Conservation (phyloP, 2,329 filamentous ascomycete genomes). For the Didymella pomorum region DNA sequence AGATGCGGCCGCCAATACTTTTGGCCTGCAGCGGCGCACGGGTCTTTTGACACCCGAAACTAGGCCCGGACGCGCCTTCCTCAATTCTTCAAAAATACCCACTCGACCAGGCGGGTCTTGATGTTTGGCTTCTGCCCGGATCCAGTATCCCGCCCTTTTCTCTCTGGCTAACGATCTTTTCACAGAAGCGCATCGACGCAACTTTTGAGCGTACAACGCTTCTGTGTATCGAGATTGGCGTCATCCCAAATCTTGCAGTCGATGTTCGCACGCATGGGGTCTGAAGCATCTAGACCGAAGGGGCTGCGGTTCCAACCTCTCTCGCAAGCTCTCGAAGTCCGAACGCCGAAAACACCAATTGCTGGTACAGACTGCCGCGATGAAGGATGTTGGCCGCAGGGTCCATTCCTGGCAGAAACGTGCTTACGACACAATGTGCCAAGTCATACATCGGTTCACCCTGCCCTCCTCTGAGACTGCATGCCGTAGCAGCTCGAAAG, state of each 20-base stretch:
- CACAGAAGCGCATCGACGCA: constrained; percentile 1
- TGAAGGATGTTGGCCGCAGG: background rate
- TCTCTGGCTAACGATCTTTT: constrained; percentile 5
- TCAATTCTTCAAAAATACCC: constrained; percentile 12
- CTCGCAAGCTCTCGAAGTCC: constrained; percentile 3
- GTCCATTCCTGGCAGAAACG: constrained; percentile 14
- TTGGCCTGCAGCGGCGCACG: constrained; percentile 12
- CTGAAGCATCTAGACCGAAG: constrained; percentile 15
- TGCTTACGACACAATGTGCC: constrained; percentile 5
- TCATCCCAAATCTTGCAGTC: background rate
- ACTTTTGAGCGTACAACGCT: background rate
- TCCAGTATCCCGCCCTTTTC: constrained; percentile 7
- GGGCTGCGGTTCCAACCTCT: background rate
- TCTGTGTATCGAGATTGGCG: constrained; percentile 13
- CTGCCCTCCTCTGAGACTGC: constrained; percentile 10
- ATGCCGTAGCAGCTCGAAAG: constrained; percentile 4
- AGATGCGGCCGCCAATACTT: background rate
- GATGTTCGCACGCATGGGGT: background rate
- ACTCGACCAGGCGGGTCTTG: background rate
- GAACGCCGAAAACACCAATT: constrained; percentile 4
- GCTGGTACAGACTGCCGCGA: background rate
- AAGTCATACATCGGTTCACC: constrained; percentile 2
- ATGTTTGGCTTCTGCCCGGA: background rate
- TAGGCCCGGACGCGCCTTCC: constrained; percentile 13
- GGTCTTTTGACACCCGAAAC: constrained; percentile 10